These are phyloP conservation scores for Coemansia brasiliensis DNA, from an alignment of 192 early-diverging fungal species.

Conservation along the genomic window DNA sequence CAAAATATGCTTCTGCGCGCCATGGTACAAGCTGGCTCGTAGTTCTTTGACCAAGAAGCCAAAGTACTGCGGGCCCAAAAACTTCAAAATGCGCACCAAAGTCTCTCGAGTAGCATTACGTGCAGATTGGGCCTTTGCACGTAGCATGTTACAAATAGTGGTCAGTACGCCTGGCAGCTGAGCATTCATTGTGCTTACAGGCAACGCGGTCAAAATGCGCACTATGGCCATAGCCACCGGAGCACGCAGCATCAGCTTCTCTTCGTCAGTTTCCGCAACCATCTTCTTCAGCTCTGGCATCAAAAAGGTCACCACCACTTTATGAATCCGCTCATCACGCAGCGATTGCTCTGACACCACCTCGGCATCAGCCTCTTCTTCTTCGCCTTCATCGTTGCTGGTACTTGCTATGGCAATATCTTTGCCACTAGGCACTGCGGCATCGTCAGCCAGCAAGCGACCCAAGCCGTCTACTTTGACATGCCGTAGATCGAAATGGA, in stretches of 20 bases:
- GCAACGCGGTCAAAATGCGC: conserved; percentile 77
- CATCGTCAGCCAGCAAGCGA: conserved; percentile 10
- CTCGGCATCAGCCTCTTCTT: neutral
- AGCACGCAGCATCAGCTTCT: conserved; percentile 75
- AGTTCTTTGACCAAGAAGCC: conserved; percentile 89
- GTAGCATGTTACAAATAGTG: conserved; percentile 84
- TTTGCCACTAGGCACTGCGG: neutral
- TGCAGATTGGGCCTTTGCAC: conserved; percentile 72
- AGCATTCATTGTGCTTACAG: conserved; percentile 67
- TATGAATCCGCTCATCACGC: conserved; percentile 63
- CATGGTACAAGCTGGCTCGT: conserved; percentile 69
- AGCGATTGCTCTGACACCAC: conserved; percentile 1
- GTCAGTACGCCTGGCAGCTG: conserved; percentile 88
- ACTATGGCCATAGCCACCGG: conserved; percentile 86
- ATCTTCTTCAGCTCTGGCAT: conserved; percentile 81
- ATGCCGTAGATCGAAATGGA: conserved; percentile 84
- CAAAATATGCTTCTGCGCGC: conserved; percentile 93
- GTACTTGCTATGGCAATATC: neutral
- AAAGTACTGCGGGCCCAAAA: conserved; percentile 83
- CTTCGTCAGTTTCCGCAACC: conserved; percentile 70
- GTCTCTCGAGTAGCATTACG: conserved; percentile 87
- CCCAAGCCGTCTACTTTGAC: conserved; percentile 56
- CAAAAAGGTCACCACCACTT: conserved; percentile 70
- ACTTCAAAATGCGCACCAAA: conserved; percentile 78
- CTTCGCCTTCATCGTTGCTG: conserved; percentile 19